Evolutionary conservation across 2,329 filamentous ascomycete species (phyloP), one percentile per base, ranked within the genome.

Genomic region (Volutella citrinella): DNA sequence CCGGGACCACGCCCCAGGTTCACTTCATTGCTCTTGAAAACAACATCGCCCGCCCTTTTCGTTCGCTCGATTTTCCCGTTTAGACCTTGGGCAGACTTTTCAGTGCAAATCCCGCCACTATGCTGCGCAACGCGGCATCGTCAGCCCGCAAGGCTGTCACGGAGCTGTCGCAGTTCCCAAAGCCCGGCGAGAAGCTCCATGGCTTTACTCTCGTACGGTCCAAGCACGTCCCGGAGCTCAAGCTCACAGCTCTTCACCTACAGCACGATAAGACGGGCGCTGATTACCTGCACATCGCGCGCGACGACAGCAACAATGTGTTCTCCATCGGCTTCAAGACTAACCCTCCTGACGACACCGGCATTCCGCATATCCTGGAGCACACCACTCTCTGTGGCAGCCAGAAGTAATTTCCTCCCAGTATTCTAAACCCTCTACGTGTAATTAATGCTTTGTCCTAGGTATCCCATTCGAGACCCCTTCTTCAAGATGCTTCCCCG

Each of bases 401-500:
- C 57, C 74, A 95, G 60, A 95, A 94, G 82, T 95, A 66, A 52
- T n/a, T n/a, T n/a, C n/a, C n/a, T n/a, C n/a, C n/a, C n/a, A n/a
- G n/a, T n/a, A n/a, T n/a, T n/a, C n/a, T 68, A 52, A 21, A 17
- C 15, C 16, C 12, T 36, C 24, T 22, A 6, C 26, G 18, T 11
- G 13, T 14, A 31, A 22, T 7, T 11, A 13, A 10, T 10, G n/a
- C n/a, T n/a, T n/a, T n/a, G n/a, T 28, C n/a, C 12, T 38, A 91
- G 87, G 61, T 95, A 90, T 59, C 93, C 93, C n/a, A 91, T 98
- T 38, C 87, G 93, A 43, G 93, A 98, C 56, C 93, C 93, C 1
- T 98, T 98, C 72, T 98, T 98, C 74, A 98, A 97, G 76, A 98
- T 98, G 93, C 77, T 98, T 17, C 93, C 93, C 15, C 82, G 93